These are phyloP conservation scores for Phytophthora megakarya DNA, from an alignment of 352 stramenopile genomes.

Conservation along the genomic window DNA sequence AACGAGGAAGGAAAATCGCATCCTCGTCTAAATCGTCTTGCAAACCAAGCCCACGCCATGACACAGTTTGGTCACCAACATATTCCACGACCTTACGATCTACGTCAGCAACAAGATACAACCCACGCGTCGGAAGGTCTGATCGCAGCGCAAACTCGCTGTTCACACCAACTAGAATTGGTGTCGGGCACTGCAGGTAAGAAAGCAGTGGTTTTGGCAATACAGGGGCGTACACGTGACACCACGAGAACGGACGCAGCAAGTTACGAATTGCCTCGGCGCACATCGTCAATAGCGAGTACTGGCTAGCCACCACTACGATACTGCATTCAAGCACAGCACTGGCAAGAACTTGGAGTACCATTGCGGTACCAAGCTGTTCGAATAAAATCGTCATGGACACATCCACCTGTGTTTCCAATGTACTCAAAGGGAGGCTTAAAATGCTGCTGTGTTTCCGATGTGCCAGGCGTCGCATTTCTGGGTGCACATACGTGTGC, in stretches of 20 bases:
- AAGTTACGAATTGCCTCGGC: slow-evolving; percentile 86
- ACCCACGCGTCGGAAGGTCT: slow-evolving; percentile 66
- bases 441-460: slow-evolving; percentile 50
- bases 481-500: slow-evolving; percentile 39
- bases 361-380: slow-evolving; percentile 67
- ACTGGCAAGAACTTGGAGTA: slow-evolving; percentile 78
- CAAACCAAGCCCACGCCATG: slow-evolving; percentile 66
- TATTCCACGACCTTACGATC: slow-evolving; percentile 78
- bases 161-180: slow-evolving; percentile 88
- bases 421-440: slow-evolving; percentile 40
- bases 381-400: slow-evolving; percentile 71
- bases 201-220: slow-evolving; percentile 84
- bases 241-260: slow-evolving; percentile 89
- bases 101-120: slow-evolving; percentile 78
- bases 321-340: slow-evolving; percentile 88
- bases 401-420: slow-evolving; percentile 68
- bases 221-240: slow-evolving; percentile 89
- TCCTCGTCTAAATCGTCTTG: slow-evolving; percentile 39
- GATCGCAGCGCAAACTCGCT: slow-evolving; percentile 62
- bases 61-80: slow-evolving; percentile 55
- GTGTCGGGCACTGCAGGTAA: slow-evolving; percentile 90
- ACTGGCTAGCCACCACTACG: slow-evolving; percentile 84
- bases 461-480: slow-evolving; percentile 40
- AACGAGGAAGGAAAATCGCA: slow-evolving; percentile 56
- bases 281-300: slow-evolving; percentile 80